Conservation (phyloP, 2,329 filamentous ascomycete genomes). For the Aurifilum marmelostoma region DNA sequence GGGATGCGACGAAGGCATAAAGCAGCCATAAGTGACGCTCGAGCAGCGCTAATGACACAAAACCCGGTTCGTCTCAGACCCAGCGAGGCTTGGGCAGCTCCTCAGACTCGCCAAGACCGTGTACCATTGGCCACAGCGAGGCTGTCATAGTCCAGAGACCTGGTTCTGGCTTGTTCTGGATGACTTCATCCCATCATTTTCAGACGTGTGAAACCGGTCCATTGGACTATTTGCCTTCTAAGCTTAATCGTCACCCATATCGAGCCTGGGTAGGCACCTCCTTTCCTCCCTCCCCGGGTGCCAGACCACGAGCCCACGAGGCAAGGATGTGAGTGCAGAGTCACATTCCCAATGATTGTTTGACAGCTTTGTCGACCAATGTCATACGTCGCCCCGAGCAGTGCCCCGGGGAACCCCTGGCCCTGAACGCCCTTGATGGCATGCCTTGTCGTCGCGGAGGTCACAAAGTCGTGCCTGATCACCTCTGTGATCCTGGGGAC, state of each 20-base stretch:
- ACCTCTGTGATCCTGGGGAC: slow-evolving; percentile 12
- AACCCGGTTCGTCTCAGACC: slow-evolving; percentile 35
- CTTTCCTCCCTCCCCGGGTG: background rate
- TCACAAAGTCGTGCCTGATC: slow-evolving; percentile 13
- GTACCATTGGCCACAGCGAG: slow-evolving; percentile 13
- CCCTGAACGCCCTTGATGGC: slow-evolving; percentile 12
- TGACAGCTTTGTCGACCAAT: slow-evolving; percentile 22
- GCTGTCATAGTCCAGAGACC: background rate
- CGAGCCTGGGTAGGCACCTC: background rate
- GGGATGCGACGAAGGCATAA: slow-evolving; percentile 20
- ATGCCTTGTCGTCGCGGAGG: slow-evolving; percentile 7
- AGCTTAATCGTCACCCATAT: slow-evolving; percentile 13
- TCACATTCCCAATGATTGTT: slow-evolving; percentile 4
- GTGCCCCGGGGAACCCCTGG: slow-evolving; percentile 13
- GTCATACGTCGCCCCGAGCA: background rate
- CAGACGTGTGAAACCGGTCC: slow-evolving; percentile 16
- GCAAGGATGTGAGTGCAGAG: slow-evolving; percentile 7
- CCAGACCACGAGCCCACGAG: background rate
- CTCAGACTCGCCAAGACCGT: slow-evolving; percentile 45
- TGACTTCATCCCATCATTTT: slow-evolving; percentile 20
- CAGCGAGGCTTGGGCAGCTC: slow-evolving; percentile 40
- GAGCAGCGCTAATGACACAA: slow-evolving; percentile 24
- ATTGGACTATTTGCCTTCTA: slow-evolving; percentile 18
- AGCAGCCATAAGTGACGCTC: slow-evolving; percentile 12
- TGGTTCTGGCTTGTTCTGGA: background rate